Evolutionary conservation across 164 flowering plant genomes (phyloP), one percentile per base, ranked within the genome.

Genomic region (Stephania cephalantha): DNA sequence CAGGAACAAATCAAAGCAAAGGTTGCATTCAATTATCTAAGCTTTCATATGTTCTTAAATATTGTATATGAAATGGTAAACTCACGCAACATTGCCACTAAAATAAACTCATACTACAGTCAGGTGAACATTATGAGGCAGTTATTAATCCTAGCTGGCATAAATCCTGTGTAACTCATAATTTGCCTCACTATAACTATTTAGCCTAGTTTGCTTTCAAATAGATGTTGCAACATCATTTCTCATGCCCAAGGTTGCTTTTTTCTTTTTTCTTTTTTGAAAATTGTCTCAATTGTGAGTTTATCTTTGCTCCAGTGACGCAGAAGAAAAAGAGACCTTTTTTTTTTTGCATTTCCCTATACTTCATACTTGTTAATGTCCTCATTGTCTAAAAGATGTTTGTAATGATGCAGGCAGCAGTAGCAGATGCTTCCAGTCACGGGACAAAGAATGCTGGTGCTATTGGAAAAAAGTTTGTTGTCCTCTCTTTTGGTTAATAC

Each of bases 1-100:
- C 68, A 79, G 6, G 69, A 79, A 72, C 66, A 78, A 81, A 78
- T 74, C 83, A 78, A 83, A 25, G 58, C 55, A 69, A 84, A 85
- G 88, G 90, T 88, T 10, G 42, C 13, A 48, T 48, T 30, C 25
- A 45, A 53, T 69, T 68, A 9, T 68, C 52, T 55, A 13, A 70
- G 25, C 46, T 45, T 29, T 70, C 20, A 20, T 22, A 12, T 45
- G 1, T 58, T 45, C 66, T 69, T 9, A 22, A 31, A 3, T 75
- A 20, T 53, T 18, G 52, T 9, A 11, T 44, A 42, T 46, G 58
- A 64, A 66, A 30, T 45, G 29, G 12, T 63, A 63, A 7, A 8
- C 25, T 13, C 73, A 48, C 61, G 75, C 22, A 18, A 8, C 3
- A 45, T 5, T 61, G 30, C 25, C 25, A 25, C 25, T 25, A 25